Base-by-base conservation (phyloP, 2,329 filamentous ascomycete genomes). In the Claviceps capensis region DNA sequence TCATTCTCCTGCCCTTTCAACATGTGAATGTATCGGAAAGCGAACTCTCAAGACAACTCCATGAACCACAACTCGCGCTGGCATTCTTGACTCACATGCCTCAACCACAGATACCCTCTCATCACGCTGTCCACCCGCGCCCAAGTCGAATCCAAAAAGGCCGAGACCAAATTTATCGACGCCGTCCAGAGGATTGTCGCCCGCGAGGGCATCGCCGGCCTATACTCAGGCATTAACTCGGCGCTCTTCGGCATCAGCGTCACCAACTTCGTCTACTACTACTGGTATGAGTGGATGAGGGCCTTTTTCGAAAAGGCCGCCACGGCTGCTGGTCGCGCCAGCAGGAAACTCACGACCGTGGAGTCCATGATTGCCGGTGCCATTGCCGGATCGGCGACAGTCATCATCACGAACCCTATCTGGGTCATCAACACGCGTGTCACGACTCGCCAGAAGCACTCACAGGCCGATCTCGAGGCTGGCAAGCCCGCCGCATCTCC, bases 251-350 rank as follows among this genome's bases (percentile, higher is more conserved):
- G 93, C 67, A 97, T 98, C 74, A 93, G 86, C 69, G 84, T 98
- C 60, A 98, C 93, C 62, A 98, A 98, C 75, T 98, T 98, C 67
- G 91, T 98, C 47, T 98, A 98, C 77, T 98, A 98, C 74, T 98
- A 97, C 77, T 98, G 88, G 91, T 98, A 97, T 71, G 93, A 98
- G 73, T 98, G 88, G 87, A 93, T 89, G 56, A 83, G 90, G 54
- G 78, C 85, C 49, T 85, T 85, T 65, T 96, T 97, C 72, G 88
- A 88, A 67, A 76, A 77, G 57, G 86, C 88, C 9, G 88, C 89
- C 46, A 67, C 77, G 53, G 83, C 81, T 61, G 75, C 86, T 51
- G 86, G 86, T 37, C 82, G 88, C 57, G 78, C 82, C 53, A 82
- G 79, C 56, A 85, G 81, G 70, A 90, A 89, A 67, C 83, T 98